Evolutionary conservation across 2,329 filamentous ascomycete genomes (phyloP), one percentile per base, ranked within the genome.

Genomic region (Aspergillus versicolor): DNA sequence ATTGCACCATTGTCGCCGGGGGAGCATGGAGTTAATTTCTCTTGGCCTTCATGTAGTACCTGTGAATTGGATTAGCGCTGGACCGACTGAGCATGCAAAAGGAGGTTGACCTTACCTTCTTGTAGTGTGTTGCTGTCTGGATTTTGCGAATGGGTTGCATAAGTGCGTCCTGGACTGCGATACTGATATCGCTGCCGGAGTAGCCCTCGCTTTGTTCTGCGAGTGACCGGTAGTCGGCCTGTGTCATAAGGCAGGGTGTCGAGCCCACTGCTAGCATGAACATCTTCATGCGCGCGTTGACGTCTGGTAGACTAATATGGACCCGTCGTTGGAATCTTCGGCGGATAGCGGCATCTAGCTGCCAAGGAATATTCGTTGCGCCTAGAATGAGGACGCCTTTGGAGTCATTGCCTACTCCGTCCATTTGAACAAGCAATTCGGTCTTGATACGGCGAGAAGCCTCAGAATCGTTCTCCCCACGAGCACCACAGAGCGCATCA

Each of bases 131-230:
- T 17, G 94, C 93, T 62, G 92, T 96, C 74, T 97, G 88, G 65
- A 99, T 97, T 77, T 97, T 95, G 61, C 94, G 84, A 60, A 99
- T 90, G 2, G 94, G 95, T 70, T 97, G 92, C 94, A 99, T 99
- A 40, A 99, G 80, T 1, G 94, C 94, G 72, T 95, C 90, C 74
- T 99, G 94, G 19, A 97, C 94, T 3, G 91, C 92, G 70, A 97
- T 97, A 68, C 84, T 86, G 67, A 99, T 97, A 84, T 99, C 94
- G 62, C 90, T 95, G 37, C 94, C 94, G 0, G 92, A 97, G 76
- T 96, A 99, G 1, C 94, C 94, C 58, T 97, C 93, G 51, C 91
- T 92, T 69, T 93, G 79, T 67, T 89, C 83, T 3, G 89, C 92
- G 62, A 99, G 79, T 56, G 88, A 85, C 65, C 88, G 86, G 75